Percentiles rank a stretch among this genome's conserved stretches.
phyloP scores from a whole-genome alignment of 106 monocot species.

The Cymbidium sinense region DNA sequence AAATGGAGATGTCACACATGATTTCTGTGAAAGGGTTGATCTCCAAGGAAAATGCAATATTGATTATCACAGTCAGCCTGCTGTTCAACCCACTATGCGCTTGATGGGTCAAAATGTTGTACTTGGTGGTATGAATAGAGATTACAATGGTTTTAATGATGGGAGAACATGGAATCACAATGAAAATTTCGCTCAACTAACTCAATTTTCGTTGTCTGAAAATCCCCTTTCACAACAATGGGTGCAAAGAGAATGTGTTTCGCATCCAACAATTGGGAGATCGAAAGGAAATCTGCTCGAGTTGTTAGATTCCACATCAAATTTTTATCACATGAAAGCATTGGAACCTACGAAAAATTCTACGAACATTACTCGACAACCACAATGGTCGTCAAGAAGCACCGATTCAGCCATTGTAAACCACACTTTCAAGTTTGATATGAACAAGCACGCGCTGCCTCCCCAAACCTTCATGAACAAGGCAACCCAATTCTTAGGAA shows the following conservation, averaged over 20 bases:
- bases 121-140: slow-evolving; percentile 30
- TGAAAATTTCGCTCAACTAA: slow-evolving; percentile 19
- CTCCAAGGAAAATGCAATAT: slow-evolving; percentile 7
- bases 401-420: background rate
- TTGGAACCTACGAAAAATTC: background rate
- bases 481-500: background rate
- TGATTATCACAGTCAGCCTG: slow-evolving; percentile 2
- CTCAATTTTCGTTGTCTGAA: background rate
- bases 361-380: slow-evolving; percentile 5
- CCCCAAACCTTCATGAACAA: slow-evolving; percentile 7
- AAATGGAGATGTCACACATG: slow-evolving; percentile 8
- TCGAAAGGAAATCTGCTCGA: slow-evolving; percentile 1
- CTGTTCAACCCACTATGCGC: slow-evolving; percentile 37
- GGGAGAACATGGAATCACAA: slow-evolving; percentile 29
- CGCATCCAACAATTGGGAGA: slow-evolving; percentile 7
- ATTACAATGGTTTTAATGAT: slow-evolving; percentile 16
- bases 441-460: background rate
- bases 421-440: background rate
- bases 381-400: slow-evolving; percentile 10
- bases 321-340: slow-evolving; percentile 11
- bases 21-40: slow-evolving; percentile 4
- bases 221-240: slow-evolving; percentile 7
- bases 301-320: slow-evolving; percentile 9
- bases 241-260: slow-evolving; percentile 9
- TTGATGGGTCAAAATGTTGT: slow-evolving; percentile 78